Evolutionary conservation across 164 flowering plant genomes (phyloP), one percentile per base, ranked within the genome.

Genomic region (Kalanchoe fedtschenkoi): DNA sequence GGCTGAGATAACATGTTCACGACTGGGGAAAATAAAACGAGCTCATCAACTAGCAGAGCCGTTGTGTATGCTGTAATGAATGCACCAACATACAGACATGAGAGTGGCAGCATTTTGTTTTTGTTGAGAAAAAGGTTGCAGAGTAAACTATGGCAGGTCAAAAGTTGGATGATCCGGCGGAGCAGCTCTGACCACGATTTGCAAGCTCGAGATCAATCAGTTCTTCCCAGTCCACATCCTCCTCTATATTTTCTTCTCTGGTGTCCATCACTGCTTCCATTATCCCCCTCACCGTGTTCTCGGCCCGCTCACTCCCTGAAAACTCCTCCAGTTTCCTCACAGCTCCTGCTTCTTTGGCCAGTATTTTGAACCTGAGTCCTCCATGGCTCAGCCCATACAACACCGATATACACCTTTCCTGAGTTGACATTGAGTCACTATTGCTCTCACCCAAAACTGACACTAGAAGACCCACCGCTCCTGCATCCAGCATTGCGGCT

Each of bases 331-430:
- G 29, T 47, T 47, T 62, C 42, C 24, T 10, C 61, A 77, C 19
- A 68, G 46, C 71, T 9, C 77, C 75, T 0, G 77, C 78, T 33
- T 65, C 77, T 66, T 61, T 69, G 1, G 78, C 80, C 68, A 75
- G n/a, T 34, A 69, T 78, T 65, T 69, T 76, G 47, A 79, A 79
- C 71, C 83, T 62, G 64, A 69, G 33, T 10, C 83, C 83, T 7
- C 75, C 78, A 1, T 61, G 65, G 56, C 83, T 79, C 72, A 79
- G 65, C 32, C 61, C 72, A 34, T 58, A 60, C 65, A 79, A 30
- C 21, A 53, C 75, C 10, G 58, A 66, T 62, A 79, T 65, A 35
- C 78, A 76, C 24, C 76, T 68, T 60, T 70, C 80, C 72, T 62
- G 66, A 65, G 68, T 65, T 38, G 72, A 58, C 66, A 66, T 70